phyloP scores from a whole-genome alignment of 495 filamentous ascomycete species.

The Talaromyces wortmannii region DNA sequence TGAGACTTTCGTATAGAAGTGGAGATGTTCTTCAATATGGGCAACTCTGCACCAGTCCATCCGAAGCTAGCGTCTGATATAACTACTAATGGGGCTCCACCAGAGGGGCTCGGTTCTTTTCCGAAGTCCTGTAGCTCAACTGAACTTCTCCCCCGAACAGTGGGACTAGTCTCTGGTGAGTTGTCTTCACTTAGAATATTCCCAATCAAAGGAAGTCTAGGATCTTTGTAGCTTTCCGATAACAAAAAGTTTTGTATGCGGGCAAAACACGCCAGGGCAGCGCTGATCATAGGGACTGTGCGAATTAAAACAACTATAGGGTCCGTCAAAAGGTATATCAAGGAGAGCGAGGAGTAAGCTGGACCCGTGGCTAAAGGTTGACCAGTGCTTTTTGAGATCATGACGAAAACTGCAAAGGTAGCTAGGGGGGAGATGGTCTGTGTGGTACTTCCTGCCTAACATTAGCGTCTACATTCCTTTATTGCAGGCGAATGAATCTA shows the following conservation, averaged over 20 bases:
- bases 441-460: too few relatives aligned
- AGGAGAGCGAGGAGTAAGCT: conserved; percentile 18
- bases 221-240: too few relatives aligned
- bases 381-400: too few relatives aligned
- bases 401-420: too few relatives aligned
- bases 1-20: not conserved
- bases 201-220: not conserved
- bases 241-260: conserved; percentile 20
- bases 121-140: conserved; percentile 21
- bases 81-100: too few relatives aligned
- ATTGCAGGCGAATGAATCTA: too few relatives aligned
- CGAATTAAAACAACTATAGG: conserved; percentile 12
- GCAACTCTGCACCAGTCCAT: not conserved
- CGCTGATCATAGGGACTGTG: conserved; percentile 10
- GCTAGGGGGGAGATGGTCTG: too few relatives aligned
- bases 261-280: conserved; percentile 14
- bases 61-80: too few relatives aligned
- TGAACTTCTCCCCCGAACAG: not conserved
- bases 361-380: too few relatives aligned
- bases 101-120: too few relatives aligned
- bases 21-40: conserved; percentile 1
- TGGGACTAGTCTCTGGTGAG: not conserved
- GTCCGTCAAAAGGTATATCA: conserved; percentile 16
- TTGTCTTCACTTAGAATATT: not conserved
- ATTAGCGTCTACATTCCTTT: too few relatives aligned